Conservation (phyloP, 768 basidiomycete species). For the Lactarius quietus region DNA sequence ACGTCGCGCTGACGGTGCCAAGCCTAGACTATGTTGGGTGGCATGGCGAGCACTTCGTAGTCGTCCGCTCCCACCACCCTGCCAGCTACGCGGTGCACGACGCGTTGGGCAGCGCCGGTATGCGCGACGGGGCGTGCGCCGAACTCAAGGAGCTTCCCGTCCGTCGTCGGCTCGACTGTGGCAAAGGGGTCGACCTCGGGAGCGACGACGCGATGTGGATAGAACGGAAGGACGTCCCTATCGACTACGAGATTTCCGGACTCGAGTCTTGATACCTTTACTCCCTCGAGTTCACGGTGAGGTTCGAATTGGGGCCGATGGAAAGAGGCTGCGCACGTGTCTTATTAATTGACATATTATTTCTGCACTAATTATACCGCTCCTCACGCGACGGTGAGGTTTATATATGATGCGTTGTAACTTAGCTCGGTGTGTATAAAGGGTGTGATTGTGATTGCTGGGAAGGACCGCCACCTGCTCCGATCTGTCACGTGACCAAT, state of each 20-base stretch:
- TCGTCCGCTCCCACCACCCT: conserved; percentile 38
- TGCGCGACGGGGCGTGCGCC: conserved; percentile 20
- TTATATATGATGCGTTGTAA: neutral
- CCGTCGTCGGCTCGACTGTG: conserved; percentile 55
- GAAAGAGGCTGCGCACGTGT: neutral
- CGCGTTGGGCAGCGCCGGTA: neutral
- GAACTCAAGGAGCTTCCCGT: conserved; percentile 62
- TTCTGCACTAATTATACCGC: neutral
- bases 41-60: conserved; percentile 69
- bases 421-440: neutral
- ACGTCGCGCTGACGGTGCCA: conserved; percentile 47
- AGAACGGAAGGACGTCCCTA: conserved; percentile 71
- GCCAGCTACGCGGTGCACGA: neutral
- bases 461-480: too few relatives aligned
- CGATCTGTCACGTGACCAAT: too few relatives aligned
- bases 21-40: conserved; percentile 66
- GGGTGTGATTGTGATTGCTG: neutral
- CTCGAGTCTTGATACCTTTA: conserved; percentile 32
- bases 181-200: conserved; percentile 62
- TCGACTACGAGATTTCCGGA: conserved; percentile 66
- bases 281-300: neutral
- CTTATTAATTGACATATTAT: neutral
- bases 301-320: neutral
- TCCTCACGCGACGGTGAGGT: neutral
- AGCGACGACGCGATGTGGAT: conserved; percentile 61